A percentile compares a stretch with the other conserved stretches of the same genome.
phyloP scores from a whole-genome alignment of 2,329 filamentous ascomycete genomes.

The Dothistroma septosporum region DNA sequence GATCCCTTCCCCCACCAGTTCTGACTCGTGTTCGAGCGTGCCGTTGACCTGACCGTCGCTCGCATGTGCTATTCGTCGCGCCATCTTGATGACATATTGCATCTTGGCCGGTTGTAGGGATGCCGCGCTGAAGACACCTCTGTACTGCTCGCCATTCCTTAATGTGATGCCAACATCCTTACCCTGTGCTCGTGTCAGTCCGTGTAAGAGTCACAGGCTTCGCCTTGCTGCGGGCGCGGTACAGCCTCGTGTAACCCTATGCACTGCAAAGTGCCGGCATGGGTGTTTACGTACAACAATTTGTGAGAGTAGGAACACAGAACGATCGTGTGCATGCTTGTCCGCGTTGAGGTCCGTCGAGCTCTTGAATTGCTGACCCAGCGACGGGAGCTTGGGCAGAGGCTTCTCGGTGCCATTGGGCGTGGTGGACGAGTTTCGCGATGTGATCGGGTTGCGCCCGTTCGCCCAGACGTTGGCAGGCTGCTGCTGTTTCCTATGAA shows the following conservation, averaged over 20 bases:
- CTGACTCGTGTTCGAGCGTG: conserved; percentile 36
- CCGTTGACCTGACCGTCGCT: conserved; percentile 46
- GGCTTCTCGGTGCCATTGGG: conserved; percentile 52
- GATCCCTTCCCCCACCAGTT: conserved; percentile 46
- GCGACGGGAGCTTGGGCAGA: conserved; percentile 20
- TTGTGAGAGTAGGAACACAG: conserved; percentile 56
- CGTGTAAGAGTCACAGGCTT: neutral
- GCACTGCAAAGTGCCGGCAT: neutral
- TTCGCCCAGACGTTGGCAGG: conserved; percentile 47
- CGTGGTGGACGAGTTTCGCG: conserved; percentile 48
- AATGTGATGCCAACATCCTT: conserved; percentile 53
- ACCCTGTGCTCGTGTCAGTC: conserved; percentile 43
- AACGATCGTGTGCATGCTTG: conserved; percentile 57
- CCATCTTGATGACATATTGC: conserved; percentile 62
- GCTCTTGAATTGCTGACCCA: conserved; percentile 21
- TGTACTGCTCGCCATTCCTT: conserved; percentile 58
- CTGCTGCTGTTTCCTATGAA: conserved; percentile 45
- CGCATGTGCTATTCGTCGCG: conserved; percentile 47
- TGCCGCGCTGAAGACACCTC: conserved; percentile 57
- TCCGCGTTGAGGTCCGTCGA: conserved; percentile 51
- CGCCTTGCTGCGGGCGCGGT: neutral
- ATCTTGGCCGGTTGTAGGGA: conserved; percentile 50
- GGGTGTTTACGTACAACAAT: conserved; percentile 55
- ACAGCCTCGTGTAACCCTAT: conserved; percentile 35
- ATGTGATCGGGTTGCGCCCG: conserved; percentile 58